Percentiles rank a stretch among this genome's conserved stretches.
Conservation (phyloP, 2,329 filamentous ascomycete species). For the Orbilia oligospora region DNA sequence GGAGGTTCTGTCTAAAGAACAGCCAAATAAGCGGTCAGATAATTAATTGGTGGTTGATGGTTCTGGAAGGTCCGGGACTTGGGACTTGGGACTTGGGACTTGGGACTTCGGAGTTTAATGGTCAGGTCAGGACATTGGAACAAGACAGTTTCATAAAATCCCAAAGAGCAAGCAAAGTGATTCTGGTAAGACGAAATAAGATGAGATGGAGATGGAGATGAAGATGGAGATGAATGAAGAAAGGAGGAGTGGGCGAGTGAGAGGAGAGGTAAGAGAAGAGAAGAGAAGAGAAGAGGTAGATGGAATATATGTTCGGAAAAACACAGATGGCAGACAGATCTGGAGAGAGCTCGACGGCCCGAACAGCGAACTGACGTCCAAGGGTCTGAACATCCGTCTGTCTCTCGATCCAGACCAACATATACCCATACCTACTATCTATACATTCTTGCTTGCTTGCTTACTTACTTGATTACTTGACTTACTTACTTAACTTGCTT, state of each 20-base stretch:
- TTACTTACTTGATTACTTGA: too few relatives aligned
- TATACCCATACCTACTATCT: too few relatives aligned
- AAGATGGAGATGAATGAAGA: not conserved
- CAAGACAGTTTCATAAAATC: not conserved
- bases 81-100: too few relatives aligned
- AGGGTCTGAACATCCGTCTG: not conserved
- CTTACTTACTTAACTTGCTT: too few relatives aligned
- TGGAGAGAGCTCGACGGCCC: slow-evolving; percentile 20
- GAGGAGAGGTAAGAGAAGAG: not conserved
- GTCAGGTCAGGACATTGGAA: not conserved
- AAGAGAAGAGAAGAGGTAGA: not conserved
- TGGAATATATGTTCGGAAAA: not conserved
- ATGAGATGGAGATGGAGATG: too few relatives aligned
- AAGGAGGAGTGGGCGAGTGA: not conserved
- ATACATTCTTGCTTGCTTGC: too few relatives aligned
- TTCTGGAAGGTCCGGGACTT: slow-evolving; percentile 57
- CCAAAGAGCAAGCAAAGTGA: too few relatives aligned
- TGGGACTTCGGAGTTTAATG: slow-evolving; percentile 22
- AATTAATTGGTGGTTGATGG: slow-evolving; percentile 10
- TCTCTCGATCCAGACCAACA: not conserved
- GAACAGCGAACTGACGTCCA: slow-evolving; percentile 32
- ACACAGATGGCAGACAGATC: not conserved
- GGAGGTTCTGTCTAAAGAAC: slow-evolving; percentile 18
- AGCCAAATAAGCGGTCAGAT: slow-evolving; percentile 38
- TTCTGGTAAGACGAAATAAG: too few relatives aligned